Evolutionary conservation across 306 rosid genomes (phyloP).

Genomic region (Acmispon strigosus): DNA sequence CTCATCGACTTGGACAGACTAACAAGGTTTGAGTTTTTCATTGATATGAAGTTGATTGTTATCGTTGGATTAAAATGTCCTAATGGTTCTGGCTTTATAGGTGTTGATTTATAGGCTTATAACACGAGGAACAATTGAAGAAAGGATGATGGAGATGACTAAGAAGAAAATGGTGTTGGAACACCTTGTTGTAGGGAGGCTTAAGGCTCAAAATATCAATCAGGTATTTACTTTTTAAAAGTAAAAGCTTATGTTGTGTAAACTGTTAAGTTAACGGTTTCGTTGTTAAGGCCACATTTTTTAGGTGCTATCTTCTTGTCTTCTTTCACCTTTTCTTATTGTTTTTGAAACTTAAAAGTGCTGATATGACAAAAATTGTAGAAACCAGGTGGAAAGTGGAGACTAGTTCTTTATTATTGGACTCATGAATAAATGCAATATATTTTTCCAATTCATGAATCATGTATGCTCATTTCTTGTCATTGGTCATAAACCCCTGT

Average conservation of each 20-base stretch:
- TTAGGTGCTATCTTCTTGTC: neutral
- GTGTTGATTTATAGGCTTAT: conserved; percentile 94
- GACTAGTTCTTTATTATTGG: neutral
- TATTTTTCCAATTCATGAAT: neutral
- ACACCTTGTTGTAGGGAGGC: conserved; percentile 95
- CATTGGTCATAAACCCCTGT: neutral
- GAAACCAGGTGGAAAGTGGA: conserved; percentile 1
- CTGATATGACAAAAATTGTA: neutral
- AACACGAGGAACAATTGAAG: conserved; percentile 94
- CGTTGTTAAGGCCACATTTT: neutral
- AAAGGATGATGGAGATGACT: conserved; percentile 98
- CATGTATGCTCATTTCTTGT: neutral
- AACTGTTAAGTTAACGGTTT: neutral
- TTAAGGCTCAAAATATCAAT: conserved; percentile 89
- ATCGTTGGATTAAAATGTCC: conserved; percentile 8
- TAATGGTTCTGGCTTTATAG: conserved; percentile 42
- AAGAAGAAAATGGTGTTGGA: conserved; percentile 99
- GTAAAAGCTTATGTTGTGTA: conserved; percentile 8
- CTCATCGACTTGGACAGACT: conserved; percentile 98
- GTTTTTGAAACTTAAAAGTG: neutral
- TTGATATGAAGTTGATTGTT: neutral
- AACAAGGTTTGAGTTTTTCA: conserved; percentile 65
- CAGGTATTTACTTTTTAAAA: conserved; percentile 47
- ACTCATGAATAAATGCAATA: neutral
- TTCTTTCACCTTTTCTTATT: neutral